These are phyloP conservation scores for Candida maesae DNA, from an alignment of 805 yeast genomes.

Conservation along the genomic window DNA sequence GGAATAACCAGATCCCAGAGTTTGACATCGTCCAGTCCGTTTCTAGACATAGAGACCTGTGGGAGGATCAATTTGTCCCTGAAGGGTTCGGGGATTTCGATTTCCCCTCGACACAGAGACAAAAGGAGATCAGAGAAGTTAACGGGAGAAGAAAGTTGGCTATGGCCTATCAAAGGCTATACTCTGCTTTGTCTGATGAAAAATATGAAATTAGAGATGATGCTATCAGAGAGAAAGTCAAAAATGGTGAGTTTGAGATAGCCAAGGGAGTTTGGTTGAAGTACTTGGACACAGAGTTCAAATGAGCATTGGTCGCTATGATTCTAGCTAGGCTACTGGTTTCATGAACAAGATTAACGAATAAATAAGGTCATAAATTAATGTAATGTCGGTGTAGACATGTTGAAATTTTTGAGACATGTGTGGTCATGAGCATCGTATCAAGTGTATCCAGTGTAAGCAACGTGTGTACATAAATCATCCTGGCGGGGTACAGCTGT, in stretches of 20 bases:
- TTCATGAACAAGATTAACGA: too few species aligned
- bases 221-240: conserved; percentile 36
- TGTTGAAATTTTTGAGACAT: too few species aligned
- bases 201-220: conserved; percentile 44
- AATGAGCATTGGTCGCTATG: too few species aligned
- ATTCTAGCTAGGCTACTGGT: too few species aligned
- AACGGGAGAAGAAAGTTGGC: conserved; percentile 31
- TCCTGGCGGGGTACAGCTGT: too few species aligned
- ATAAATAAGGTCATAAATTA: too few species aligned
- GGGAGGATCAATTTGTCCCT: conserved; percentile 41
- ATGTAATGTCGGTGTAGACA: too few species aligned
- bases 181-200: conserved; percentile 39
- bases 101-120: conserved; percentile 56
- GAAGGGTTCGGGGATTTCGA: conserved; percentile 59
- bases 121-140: conserved; percentile 30
- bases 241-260: conserved; percentile 29
- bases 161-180: conserved; percentile 42
- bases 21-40: conserved; percentile 20
- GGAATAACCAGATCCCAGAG: conserved; percentile 20
- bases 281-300: conserved; percentile 8
- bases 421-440: too few species aligned
- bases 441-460: too few species aligned
- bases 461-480: too few species aligned
- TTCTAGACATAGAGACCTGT: conserved; percentile 26
- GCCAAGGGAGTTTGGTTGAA: conserved; percentile 23